Conservation (phyloP, 1,284 basidiomycete species). For the Pyrrhoderma noxium region DNA sequence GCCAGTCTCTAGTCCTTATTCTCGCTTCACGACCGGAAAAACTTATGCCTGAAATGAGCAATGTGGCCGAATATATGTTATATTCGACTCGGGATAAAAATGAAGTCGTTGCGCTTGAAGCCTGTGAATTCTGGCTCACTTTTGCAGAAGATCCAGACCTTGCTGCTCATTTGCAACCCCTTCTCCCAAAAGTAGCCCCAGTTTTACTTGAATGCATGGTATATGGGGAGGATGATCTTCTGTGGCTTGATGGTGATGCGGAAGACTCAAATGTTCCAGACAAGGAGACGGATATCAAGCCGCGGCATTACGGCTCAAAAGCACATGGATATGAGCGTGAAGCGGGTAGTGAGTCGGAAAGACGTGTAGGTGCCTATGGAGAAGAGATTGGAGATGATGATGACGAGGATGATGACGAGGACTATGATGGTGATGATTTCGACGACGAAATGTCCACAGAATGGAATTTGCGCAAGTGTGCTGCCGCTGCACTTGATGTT, state of each 20-base stretch:
- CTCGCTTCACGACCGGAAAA: conserved; percentile 92
- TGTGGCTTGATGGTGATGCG: conserved; percentile 91
- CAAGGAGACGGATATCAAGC: conserved; percentile 93
- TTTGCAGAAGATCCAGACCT: conserved; percentile 94
- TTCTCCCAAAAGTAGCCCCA: conserved; percentile 85
- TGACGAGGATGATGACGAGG: conserved; percentile 74
- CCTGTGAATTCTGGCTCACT: conserved; percentile 99
- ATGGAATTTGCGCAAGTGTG: conserved; percentile 98
- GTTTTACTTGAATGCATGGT: conserved; percentile 95
- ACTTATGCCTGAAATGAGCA: conserved; percentile 91
- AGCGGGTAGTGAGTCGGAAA: conserved; percentile 30
- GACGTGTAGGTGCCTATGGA: conserved; percentile 59
- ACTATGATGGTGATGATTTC: conserved; percentile 86
- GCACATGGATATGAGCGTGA: conserved; percentile 81
- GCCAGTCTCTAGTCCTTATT: conserved; percentile 90
- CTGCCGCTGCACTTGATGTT: conserved; percentile 95
- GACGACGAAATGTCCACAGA: conserved; percentile 97
- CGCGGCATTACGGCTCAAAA: conserved; percentile 83
- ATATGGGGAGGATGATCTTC: conserved; percentile 93
- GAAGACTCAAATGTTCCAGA: conserved; percentile 90
- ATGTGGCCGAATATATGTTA: conserved; percentile 98
- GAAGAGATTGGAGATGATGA: conserved; percentile 70
- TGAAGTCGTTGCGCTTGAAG: conserved; percentile 91
- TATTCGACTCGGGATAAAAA: conserved; percentile 97
- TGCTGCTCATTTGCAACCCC: conserved; percentile 76